phyloP scores from a whole-genome alignment of 768 basidiomycete genomes.

The Lenzites betulinus region DNA sequence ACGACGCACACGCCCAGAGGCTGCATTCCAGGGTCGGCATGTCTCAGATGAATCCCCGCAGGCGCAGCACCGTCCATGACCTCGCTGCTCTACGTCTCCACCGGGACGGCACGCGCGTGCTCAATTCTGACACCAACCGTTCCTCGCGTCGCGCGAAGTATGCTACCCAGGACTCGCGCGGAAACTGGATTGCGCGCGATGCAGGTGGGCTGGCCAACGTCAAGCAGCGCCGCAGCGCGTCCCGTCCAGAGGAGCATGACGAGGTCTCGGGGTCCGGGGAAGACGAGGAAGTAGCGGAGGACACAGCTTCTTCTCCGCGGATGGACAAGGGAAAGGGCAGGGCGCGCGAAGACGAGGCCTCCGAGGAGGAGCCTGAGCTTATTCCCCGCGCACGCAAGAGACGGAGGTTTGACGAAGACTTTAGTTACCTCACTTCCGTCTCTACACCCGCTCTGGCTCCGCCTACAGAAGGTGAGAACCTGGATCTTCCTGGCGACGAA shows the following conservation, averaged over 20 bases:
- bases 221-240: conserved; percentile 36
- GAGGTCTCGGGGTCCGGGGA: conserved; percentile 28
- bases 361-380: conserved; percentile 16
- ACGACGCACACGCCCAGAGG: neutral
- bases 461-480: neutral
- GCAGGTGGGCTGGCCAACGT: conserved; percentile 55
- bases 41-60: conserved; percentile 21
- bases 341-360: conserved; percentile 19
- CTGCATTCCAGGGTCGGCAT: conserved; percentile 3
- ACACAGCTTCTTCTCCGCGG: conserved; percentile 18
- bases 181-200: conserved; percentile 69
- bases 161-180: conserved; percentile 47
- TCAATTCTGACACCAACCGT: conserved; percentile 40
- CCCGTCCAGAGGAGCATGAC: conserved; percentile 11
- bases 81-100: conserved; percentile 64
- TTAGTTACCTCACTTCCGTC: conserved; percentile 54
- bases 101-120: conserved; percentile 62
- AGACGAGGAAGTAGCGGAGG: conserved; percentile 27
- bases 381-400: conserved; percentile 41
- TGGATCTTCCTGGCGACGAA: neutral
- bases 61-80: conserved; percentile 64
- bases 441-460: neutral
- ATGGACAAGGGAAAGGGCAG: conserved; percentile 31
- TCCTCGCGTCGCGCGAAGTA: conserved; percentile 37
- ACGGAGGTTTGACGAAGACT: conserved; percentile 48